A percentile compares a stretch with the other conserved stretches of the same genome.
Conservation (phyloP, 2,329 filamentous ascomycete species). For the Aspergillus tamarii region DNA sequence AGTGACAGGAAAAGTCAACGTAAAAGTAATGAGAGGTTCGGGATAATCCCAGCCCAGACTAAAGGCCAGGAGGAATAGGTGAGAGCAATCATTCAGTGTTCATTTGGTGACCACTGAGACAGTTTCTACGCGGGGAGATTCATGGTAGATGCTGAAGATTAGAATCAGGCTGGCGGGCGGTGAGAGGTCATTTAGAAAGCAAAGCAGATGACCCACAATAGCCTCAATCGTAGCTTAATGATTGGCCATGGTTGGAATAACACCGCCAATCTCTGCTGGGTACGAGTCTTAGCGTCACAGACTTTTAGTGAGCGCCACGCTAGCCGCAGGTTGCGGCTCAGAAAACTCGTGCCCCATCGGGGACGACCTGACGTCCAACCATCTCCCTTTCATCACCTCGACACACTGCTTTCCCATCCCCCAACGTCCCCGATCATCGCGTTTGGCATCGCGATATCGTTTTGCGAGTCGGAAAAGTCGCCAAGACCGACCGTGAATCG, state of each 20-base stretch:
- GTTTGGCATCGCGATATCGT: slow-evolving; percentile 46
- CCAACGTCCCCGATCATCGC: slow-evolving; percentile 44
- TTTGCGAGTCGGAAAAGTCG: slow-evolving; percentile 30
- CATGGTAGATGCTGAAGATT: slow-evolving; percentile 10
- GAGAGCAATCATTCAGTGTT: slow-evolving; percentile 31
- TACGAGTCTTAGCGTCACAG: slow-evolving; percentile 11
- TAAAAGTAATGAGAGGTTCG: slow-evolving; percentile 2
- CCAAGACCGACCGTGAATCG: slow-evolving; percentile 28
- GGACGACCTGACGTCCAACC: slow-evolving; percentile 44
- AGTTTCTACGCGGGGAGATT: slow-evolving; percentile 14
- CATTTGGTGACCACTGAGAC: slow-evolving; percentile 12
- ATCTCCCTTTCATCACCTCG: slow-evolving; percentile 46
- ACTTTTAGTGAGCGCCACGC: slow-evolving; percentile 25
- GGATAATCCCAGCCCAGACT: slow-evolving; percentile 27
- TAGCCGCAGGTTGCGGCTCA: slow-evolving; percentile 33
- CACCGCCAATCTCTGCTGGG: not conserved
- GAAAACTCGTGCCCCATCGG: slow-evolving; percentile 47
- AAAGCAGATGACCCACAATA: not conserved
- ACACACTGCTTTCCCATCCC: slow-evolving; percentile 34
- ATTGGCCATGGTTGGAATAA: slow-evolving; percentile 12
- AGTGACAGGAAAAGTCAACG: slow-evolving; percentile 5
- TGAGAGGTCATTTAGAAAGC: slow-evolving; percentile 25
- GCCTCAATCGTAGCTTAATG: not conserved
- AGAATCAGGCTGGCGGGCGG: slow-evolving; percentile 25
- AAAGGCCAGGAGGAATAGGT: slow-evolving; percentile 27